A percentile compares a stretch with the other conserved stretches of the same genome.
These are phyloP conservation scores for Aspergillus texensis DNA, from an alignment of 2,329 filamentous ascomycete genomes.

Conservation along the genomic window DNA sequence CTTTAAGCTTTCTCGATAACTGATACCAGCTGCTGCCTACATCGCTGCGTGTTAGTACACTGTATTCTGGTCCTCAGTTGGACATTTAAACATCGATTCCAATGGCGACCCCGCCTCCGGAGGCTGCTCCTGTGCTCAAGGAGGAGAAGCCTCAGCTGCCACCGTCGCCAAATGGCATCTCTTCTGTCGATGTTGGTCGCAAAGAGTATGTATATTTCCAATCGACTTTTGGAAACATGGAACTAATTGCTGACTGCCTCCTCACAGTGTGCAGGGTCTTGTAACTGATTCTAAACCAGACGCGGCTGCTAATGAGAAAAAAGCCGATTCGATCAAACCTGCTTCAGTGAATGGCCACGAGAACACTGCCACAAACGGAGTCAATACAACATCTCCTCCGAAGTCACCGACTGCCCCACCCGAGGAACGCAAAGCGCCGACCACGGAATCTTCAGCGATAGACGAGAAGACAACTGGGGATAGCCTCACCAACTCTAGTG, in stretches of 20 bases:
- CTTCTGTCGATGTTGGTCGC: slow-evolving; percentile 30
- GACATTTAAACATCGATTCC: slow-evolving; percentile 24
- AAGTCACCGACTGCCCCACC: slow-evolving; percentile 29
- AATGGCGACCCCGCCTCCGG: slow-evolving; percentile 49
- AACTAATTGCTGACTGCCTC: slow-evolving; percentile 21
- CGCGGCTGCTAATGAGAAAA: slow-evolving; percentile 17
- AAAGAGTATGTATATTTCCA: slow-evolving; percentile 32
- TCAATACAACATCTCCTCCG: slow-evolving; percentile 30
- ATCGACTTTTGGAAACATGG: neutral
- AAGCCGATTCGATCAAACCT: slow-evolving; percentile 21
- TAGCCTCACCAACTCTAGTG: slow-evolving; percentile 1
- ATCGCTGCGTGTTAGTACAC: slow-evolving; percentile 27
- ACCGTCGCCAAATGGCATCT: slow-evolving; percentile 36
- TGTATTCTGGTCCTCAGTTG: slow-evolving; percentile 30
- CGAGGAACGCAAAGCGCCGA: slow-evolving; percentile 17
- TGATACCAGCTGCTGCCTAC: slow-evolving; percentile 24
- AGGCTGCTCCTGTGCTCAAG: slow-evolving; percentile 40
- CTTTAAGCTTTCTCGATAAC: slow-evolving; percentile 28
- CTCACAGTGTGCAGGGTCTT: slow-evolving; percentile 25
- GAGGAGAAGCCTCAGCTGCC: slow-evolving; percentile 46
- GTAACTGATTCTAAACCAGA: slow-evolving; percentile 29
- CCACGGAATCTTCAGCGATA: slow-evolving; percentile 12
- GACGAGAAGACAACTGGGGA: slow-evolving; percentile 9
- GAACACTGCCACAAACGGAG: slow-evolving; percentile 32
- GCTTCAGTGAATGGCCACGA: slow-evolving; percentile 35